Base-by-base conservation (phyloP, 495 filamentous ascomycete genomes). In the Penicillium fimorum region DNA sequence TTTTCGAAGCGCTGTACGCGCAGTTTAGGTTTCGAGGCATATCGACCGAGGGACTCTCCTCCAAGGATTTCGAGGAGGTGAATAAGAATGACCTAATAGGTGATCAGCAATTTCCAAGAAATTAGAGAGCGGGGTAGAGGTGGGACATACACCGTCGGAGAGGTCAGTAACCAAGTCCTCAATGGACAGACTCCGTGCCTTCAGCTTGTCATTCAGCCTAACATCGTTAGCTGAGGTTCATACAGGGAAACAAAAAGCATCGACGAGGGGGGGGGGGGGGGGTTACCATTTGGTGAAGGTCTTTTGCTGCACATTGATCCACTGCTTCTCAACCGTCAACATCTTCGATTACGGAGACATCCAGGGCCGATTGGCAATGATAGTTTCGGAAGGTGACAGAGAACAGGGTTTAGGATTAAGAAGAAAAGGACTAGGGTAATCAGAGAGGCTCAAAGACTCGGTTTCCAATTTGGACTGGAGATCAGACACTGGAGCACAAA, bases 1-100 rank as follows among this genome's bases (percentile, higher is more conserved):
- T 98, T 98, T 75, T 98, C 94, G 78, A 96, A 97, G 62, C 88
- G 86, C 74, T 98, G 94, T 57, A 98, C 95, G 43, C 94, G 91
- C 57, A 98, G 81, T 74, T 96, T 96, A 22, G 94, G 94, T 62
- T 90, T 91, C 43, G 92, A 87, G 48, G 94, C 94, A 84, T 98
- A 98, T 73, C 91, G 87, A 63, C 94, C 94, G 51, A 98, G 87
- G 5, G 92, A 96, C 69, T 97, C 93, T 59, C 86, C 84, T 35
- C 92, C 90, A 41, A 98, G 86, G 69, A 95, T 92, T 76, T 98
- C 94, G 63, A 98, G 89, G 42, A 98, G 82, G 72, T 98, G 94
- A 70, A 98, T 93, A 62, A 98, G 86, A 38, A 91, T 82, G 27
- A 97, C 90, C 92, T 96, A 60, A 57, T 29, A 41, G 8, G 44